Evolutionary conservation across 805 yeast genomes (phyloP).

Genomic region (Lipomyces orientalis): DNA sequence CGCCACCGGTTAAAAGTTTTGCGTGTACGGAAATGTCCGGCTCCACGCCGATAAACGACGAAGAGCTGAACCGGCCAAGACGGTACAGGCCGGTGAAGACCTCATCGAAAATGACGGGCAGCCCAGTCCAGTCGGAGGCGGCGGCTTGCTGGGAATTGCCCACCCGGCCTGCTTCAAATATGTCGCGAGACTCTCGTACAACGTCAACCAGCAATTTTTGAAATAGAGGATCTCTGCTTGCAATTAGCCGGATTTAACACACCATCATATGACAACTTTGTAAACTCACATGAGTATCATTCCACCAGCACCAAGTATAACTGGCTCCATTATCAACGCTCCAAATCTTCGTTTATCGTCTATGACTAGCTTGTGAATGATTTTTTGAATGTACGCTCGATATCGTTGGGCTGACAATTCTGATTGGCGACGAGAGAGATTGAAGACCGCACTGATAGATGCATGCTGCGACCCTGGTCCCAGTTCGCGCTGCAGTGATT

Average conservation of each 20-base stretch:
- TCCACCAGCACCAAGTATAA: slow-evolving; percentile 42
- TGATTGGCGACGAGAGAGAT: background rate
- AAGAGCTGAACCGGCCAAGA: slow-evolving; percentile 37
- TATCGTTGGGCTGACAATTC: background rate
- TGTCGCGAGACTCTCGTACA: background rate
- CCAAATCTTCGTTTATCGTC: slow-evolving; percentile 37
- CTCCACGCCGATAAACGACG: slow-evolving; percentile 31
- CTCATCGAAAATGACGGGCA: slow-evolving; percentile 41
- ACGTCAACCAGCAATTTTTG: slow-evolving; percentile 5
- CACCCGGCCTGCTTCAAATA: background rate
- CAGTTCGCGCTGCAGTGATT: background rate
- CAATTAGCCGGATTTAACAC: background rate
- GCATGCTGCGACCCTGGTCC: background rate
- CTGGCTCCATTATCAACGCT: slow-evolving; percentile 41
- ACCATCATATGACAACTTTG: too few species aligned
- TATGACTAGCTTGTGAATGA: slow-evolving; percentile 11
- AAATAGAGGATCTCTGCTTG: slow-evolving; percentile 4
- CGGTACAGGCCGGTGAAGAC: slow-evolving; percentile 42
- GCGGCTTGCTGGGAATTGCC: too few species aligned
- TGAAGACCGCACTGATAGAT: slow-evolving; percentile 1
- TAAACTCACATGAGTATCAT: slow-evolving; percentile 33
- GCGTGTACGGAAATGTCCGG: slow-evolving; percentile 42
- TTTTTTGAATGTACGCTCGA: slow-evolving; percentile 5
- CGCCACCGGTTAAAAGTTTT: slow-evolving; percentile 41
- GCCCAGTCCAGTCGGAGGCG: slow-evolving; percentile 35